These are phyloP conservation scores for Coffea humblotiana DNA, from an alignment of 305 asterid species.

Conservation along the genomic window DNA sequence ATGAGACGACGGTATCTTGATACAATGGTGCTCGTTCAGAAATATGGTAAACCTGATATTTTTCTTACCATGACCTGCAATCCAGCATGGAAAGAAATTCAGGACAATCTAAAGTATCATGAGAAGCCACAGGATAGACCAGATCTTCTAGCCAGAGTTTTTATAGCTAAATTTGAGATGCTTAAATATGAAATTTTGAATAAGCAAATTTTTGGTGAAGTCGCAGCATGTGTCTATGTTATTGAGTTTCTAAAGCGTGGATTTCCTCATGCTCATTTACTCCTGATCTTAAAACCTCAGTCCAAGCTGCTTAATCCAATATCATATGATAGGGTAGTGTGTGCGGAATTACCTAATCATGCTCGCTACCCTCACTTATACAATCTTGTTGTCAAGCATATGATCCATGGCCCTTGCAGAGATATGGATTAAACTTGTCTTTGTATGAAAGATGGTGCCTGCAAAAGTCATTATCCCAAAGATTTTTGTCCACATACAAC, in stretches of 20 bases:
- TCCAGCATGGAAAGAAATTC: background rate
- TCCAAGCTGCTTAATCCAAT: background rate
- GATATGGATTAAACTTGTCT: no score
- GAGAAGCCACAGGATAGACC: no score
- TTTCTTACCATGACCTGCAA: background rate
- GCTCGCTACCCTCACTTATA: background rate
- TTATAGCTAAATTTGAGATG: background rate
- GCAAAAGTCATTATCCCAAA: background rate
- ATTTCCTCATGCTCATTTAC: background rate
- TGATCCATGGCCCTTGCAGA: constrained; percentile 9
- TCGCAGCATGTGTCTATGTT: no score
- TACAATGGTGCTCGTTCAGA: background rate
- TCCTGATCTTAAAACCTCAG: background rate
- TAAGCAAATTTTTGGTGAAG: background rate
- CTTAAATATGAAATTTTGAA: no score
- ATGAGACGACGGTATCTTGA: background rate
- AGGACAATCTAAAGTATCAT: no score
- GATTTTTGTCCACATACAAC: no score
- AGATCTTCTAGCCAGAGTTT: background rate
- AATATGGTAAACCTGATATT: background rate
- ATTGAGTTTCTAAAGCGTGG: no score
- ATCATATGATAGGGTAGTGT: background rate
- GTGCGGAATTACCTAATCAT: background rate
- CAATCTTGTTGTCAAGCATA: background rate
- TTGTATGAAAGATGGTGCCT: no score